Conservation (phyloP, 169 alveolate species). For the Hepatocystis sp. region DNA sequence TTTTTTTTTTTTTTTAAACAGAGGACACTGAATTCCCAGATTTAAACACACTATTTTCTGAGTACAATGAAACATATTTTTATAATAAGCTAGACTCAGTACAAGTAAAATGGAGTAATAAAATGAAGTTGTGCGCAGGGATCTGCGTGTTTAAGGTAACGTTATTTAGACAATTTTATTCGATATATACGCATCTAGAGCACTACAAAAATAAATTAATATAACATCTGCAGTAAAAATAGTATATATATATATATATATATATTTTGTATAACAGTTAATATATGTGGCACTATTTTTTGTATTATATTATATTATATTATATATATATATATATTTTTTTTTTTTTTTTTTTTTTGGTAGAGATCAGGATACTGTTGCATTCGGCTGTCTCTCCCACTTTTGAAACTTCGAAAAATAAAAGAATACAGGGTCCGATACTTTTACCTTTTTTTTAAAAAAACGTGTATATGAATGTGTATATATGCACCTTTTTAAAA, state of each 20-base stretch:
- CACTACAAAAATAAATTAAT: too few species aligned
- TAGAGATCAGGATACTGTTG: constrained; percentile 89
- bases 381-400: constrained; percentile 93
- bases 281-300: too few species aligned
- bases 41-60: constrained; percentile 85
- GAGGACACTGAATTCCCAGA: constrained; percentile 83
- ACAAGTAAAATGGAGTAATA: constrained; percentile 91
- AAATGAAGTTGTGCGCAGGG: constrained; percentile 96
- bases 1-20: constrained; percentile 1
- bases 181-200: too few species aligned
- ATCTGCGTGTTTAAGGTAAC: constrained; percentile 85
- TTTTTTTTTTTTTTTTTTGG: neutral
- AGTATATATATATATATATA: too few species aligned
- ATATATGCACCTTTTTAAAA: neutral
- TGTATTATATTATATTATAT: too few species aligned
- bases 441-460: neutral
- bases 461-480: neutral
- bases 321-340: neutral
- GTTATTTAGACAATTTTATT: too few species aligned
- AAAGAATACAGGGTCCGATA: constrained; percentile 86
- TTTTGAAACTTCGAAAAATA: constrained; percentile 91
- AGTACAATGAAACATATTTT: constrained; percentile 89
- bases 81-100: constrained; percentile 85
- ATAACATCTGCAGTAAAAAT: too few species aligned
- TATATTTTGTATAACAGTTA: too few species aligned